Evolutionary conservation across 306 rosid species (phyloP), one percentile per base, ranked within the genome.

Genomic region (Canavalia gladiata): DNA sequence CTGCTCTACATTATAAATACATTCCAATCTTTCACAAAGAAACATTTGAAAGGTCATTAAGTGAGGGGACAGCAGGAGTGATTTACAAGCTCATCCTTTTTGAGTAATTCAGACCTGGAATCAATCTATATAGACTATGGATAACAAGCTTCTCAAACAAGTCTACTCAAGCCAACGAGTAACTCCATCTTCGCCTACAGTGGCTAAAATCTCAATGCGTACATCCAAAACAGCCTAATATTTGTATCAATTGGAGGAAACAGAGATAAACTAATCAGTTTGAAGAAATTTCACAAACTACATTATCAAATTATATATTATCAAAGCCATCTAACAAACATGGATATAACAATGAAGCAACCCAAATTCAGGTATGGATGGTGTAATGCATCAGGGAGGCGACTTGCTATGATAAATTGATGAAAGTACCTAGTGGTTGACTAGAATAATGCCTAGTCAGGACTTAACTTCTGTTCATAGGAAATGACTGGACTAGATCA

Each of bases 121-220:
- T 42, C 74, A 67, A 33, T 58, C 68, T 67, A 57, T 18, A 82
- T 2, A 79, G 65, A 45, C 62, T 66, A 54, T 31, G 76, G 41
- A 45, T 75, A 66, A 69, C 56, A 62, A 35, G 72, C 73, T 37
- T 57, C 39, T 52, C 76, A 33, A 66, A 34, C 8, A 13, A n/a
- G 13, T 87, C 89, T 87, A 92, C 79, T 92, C 94, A 72, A 93
- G 84, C 99, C 99, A 96, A 82, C 99, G 98, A 52, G 98, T 93
- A 43, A 96, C 87, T 67, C 99, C 99, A 39, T 91, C 97, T 78
- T 92, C 98, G 9, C 94, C 94, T 13, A 80, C 88, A 7, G 92
- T 80, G 50, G 99, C 99, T 79, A 96, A 89, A 71, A 96, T 85
- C 90, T 92, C 99, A 8, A 93, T 74, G 86, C 90, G 88, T 64